These are phyloP conservation scores for Hypoxylon crocopeplum DNA, from an alignment of 495 filamentous ascomycete species.

Conservation along the genomic window DNA sequence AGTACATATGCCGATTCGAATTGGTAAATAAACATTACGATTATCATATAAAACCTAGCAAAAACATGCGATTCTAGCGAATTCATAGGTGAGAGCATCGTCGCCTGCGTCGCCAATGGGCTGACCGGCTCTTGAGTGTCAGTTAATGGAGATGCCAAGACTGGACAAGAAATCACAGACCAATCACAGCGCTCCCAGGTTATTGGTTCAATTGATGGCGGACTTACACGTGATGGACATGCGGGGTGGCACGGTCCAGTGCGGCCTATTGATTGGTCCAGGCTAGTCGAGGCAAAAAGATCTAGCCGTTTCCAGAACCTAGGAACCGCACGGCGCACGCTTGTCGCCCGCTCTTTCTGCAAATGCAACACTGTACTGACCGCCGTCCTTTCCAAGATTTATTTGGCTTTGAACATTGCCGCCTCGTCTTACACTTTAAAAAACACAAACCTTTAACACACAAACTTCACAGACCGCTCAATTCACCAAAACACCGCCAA, in stretches of 20 bases:
- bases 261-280: conserved; percentile 12
- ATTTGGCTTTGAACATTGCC: conserved; percentile 14
- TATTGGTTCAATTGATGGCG: conserved; percentile 31
- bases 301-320: conserved; percentile 35
- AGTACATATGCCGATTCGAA: not conserved
- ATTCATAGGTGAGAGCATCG: conserved; percentile 7
- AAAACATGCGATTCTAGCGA: conserved; percentile 7
- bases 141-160: conserved; percentile 22
- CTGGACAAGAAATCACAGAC: conserved; percentile 8
- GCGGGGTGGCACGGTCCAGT: conserved; percentile 25
- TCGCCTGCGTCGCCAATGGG: not conserved
- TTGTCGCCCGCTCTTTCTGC: no score
- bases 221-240: conserved; percentile 31
- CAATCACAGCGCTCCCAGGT: conserved; percentile 28
- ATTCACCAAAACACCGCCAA: conserved; percentile 1
- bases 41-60: conserved; percentile 4
- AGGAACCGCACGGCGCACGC: conserved; percentile 3
- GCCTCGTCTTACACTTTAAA: conserved; percentile 10
- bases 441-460: conserved; percentile 5
- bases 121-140: conserved; percentile 13
- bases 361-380: conserved; percentile 19
- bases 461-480: not conserved
- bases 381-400: conserved; percentile 1
- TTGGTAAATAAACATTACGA: not conserved
- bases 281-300: not conserved